Base-by-base conservation (phyloP, 106 monocot species). In the Iris macrosiphon region DNA sequence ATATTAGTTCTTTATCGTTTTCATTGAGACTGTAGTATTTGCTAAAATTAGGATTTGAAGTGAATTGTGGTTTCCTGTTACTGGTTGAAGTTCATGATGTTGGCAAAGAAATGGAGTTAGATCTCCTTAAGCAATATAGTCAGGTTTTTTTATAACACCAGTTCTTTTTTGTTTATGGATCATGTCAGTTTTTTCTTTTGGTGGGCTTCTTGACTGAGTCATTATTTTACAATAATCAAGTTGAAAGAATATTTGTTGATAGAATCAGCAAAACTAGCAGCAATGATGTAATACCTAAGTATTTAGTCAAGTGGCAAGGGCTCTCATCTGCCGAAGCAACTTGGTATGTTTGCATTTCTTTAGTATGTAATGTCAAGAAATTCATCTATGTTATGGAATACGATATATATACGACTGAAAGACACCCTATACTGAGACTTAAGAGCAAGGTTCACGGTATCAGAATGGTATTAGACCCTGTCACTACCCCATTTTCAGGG, bases 241-340 rank as follows among this genome's bases (percentile, higher is more conserved):
- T 91, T 31, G 98, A 98, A 57, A 83, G 98, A 75, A 87, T 98
- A 27, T 91, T 98, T 78, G 77, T 83, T 43, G 87, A 98, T 71
- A 83, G 91, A 65, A 80, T 98, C 49, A 72, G 72, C 37, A 87
- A 83, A 57, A 49, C 70, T 64, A 67, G 57, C 45, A 67, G 69
- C 46, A 91, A 87, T 71, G 98, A 98, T 68, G 62, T 98, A 49
- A 72, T 91, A 44, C 69, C 75, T 34, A 91, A 98, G 53, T 98
- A 98, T 84, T 76, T 98, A 62, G 91, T 91, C 28, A 87, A 91
- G 71, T 98, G 98, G 98, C 91, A 81, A 71, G 98, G 98, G 14
- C 82, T 98, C 52, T 82, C 98, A 54, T 98, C 91, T 87, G 98
- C 98, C 59, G 98, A 98, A 69, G 79, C 98, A 70, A 98, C 98